A percentile compares a stretch with the other conserved stretches of the same genome.
Evolutionary conservation across 129 eudicot species (phyloP).

Genomic region (Pseudognaphalium luteoalbum): DNA sequence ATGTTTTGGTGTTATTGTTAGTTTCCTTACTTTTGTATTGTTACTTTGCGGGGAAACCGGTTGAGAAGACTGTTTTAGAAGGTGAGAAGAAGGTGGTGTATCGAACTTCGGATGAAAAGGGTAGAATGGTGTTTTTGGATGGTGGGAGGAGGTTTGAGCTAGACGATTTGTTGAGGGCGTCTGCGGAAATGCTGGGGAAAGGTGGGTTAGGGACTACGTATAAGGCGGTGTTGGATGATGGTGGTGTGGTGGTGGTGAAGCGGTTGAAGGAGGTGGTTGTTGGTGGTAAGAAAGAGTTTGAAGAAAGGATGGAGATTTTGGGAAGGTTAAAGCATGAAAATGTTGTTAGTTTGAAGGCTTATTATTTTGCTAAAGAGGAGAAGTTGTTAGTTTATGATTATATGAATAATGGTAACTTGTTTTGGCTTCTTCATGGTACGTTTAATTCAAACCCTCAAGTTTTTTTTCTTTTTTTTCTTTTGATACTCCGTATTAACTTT

Average conservation of each 20-base stretch:
- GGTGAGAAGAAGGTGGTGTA: slow-evolving; percentile 56
- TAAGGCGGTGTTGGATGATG: slow-evolving; percentile 91
- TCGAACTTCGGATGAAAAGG: slow-evolving; percentile 50
- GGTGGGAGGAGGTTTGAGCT: slow-evolving; percentile 79
- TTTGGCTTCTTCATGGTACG: slow-evolving; percentile 95
- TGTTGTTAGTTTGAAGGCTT: slow-evolving; percentile 75
- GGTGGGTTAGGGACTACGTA: slow-evolving; percentile 94
- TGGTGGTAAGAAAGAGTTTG: slow-evolving; percentile 76
- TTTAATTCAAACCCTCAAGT: background rate
- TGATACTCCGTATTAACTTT: too few species aligned
- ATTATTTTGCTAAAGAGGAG: slow-evolving; percentile 85
- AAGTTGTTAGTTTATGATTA: slow-evolving; percentile 77
- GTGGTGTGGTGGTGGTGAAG: slow-evolving; percentile 86
- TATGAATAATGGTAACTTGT: slow-evolving; percentile 84
- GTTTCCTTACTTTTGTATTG: slow-evolving; percentile 66
- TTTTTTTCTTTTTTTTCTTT: background rate
- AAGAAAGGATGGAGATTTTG: slow-evolving; percentile 83
- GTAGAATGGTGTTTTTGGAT: slow-evolving; percentile 84
- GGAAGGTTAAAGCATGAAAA: slow-evolving; percentile 77
- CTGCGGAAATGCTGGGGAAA: slow-evolving; percentile 96
- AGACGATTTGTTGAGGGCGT: slow-evolving; percentile 88
- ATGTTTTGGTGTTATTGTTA: slow-evolving; percentile 48
- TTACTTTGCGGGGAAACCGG: slow-evolving; percentile 34
- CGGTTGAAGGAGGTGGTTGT: slow-evolving; percentile 66
- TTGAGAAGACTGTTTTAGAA: slow-evolving; percentile 17